Evolutionary conservation across 345 rosid species (phyloP), one percentile per base, ranked within the genome.

Genomic region (Cardamine chenopodiifolia): DNA sequence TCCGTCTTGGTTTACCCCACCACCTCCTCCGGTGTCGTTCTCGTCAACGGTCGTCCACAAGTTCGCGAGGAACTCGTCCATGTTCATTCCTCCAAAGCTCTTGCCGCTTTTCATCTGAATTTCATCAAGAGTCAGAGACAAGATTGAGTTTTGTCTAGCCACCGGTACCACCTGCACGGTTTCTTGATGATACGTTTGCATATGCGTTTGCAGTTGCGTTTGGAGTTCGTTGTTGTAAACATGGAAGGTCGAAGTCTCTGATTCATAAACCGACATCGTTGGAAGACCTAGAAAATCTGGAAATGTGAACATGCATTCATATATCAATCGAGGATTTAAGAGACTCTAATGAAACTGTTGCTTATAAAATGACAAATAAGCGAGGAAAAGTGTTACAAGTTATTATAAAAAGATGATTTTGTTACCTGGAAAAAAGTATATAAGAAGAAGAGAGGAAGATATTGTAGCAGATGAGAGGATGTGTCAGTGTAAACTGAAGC

Each of bases 31-130:
- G 5, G 52, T 39, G 37, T 59, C 11, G 42, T 50, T 37, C 23
- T 79, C 82, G 0, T 89, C 94, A 2, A 87, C 90, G 0, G 78
- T 88, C 15, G 66, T 84, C 98, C 96, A 93, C 40, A 93, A 50
- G 72, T 82, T 91, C 11, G 91, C 82, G 1, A 93, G 81, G 72
- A 93, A 91, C 72, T 91, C 96, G 66, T 93, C 97, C 96, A 93
- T 91, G 85, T 86, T 91, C 98, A 93, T 93, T 9, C 91, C 86
- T 4, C 97, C 98, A 1, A 93, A 70, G 74, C 77, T 79, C 84
- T 80, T 91, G 12, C 98, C 96, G 8, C 97, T 89, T 81, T 91
- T 87, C 63, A 71, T 79, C 62, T 91, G 92, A 47, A 93, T 89
- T 65, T 93, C 97, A 6, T 87, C 90, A 31, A 91, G 90, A 26